Evolutionary conservation across 2,329 filamentous ascomycete genomes (phyloP).

Genomic region (Cryphonectria naterciae): DNA sequence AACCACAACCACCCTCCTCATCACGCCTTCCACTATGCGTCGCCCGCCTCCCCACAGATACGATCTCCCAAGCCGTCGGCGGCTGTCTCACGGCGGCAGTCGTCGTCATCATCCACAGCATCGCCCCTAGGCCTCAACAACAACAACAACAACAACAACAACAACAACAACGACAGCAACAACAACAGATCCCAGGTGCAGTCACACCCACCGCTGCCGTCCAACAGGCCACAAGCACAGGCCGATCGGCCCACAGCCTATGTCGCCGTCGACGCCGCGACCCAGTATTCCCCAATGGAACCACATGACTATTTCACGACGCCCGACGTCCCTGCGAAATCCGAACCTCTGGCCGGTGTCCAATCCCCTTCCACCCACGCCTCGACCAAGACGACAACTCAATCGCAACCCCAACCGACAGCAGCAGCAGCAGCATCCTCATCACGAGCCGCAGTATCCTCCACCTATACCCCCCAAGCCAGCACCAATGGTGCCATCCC

Average conservation of each 20-base stretch:
- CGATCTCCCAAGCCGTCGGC: conserved; percentile 48
- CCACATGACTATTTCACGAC: conserved; percentile 44
- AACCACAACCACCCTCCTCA: conserved; percentile 13
- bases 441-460: not conserved
- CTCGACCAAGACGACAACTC: conserved; percentile 14
- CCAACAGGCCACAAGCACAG: conserved; percentile 34
- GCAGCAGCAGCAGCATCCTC: conserved; percentile 5
- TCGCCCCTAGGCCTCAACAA: conserved; percentile 36
- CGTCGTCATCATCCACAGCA: conserved; percentile 43
- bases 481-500: not conserved
- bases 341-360: conserved; percentile 15
- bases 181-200: conserved; percentile 32
- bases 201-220: conserved; percentile 33
- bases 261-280: conserved; percentile 53
- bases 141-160: not conserved
- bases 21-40: conserved; percentile 49
- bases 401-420: conserved; percentile 18
- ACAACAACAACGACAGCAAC: not conserved
- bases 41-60: conserved; percentile 49
- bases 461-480: not conserved
- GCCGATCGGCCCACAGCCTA: conserved; percentile 43
- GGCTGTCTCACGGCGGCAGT: conserved; percentile 47
- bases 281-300: conserved; percentile 55
- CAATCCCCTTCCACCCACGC: conserved; percentile 8
- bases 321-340: conserved; percentile 12